These are phyloP conservation scores for Corymbia maculata DNA, from an alignment of 345 rosid species.

Conservation along the genomic window DNA sequence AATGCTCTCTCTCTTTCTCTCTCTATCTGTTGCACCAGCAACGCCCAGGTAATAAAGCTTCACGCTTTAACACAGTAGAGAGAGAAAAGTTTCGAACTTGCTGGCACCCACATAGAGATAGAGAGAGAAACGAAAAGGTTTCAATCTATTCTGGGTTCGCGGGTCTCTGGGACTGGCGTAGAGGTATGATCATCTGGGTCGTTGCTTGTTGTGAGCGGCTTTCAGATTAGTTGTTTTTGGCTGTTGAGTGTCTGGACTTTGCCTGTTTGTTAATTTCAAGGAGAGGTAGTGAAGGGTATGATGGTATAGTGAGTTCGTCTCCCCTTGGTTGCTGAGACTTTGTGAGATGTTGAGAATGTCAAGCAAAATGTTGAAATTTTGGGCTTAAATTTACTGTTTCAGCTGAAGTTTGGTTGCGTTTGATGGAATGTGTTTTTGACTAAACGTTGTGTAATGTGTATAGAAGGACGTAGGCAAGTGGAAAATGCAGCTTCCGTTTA, in stretches of 20 bases:
- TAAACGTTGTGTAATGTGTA: background rate
- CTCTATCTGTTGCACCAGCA: background rate
- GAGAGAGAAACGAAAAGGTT: background rate
- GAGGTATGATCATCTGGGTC: background rate
- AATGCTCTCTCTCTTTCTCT: background rate
- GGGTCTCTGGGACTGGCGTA: background rate
- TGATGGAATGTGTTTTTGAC: background rate
- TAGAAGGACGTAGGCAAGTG: background rate
- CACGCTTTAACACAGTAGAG: background rate
- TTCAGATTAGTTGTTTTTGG: background rate
- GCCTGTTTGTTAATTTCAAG: background rate
- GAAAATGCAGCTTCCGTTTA: background rate
- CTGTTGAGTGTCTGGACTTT: background rate
- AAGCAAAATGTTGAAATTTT: background rate
- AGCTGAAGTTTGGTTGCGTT: background rate
- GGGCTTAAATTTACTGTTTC: background rate
- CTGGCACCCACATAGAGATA: background rate
- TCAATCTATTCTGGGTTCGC: background rate
- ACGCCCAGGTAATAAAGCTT: background rate
- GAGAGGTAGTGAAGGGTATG: background rate
- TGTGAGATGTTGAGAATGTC: background rate
- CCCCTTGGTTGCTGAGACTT: background rate
- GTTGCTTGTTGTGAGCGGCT: background rate
- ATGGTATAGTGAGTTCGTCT: background rate
- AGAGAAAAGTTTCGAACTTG: background rate